Evolutionary conservation across 2,329 filamentous ascomycete genomes (phyloP).

Genomic region (Phyllosticta citribraziliensis): DNA sequence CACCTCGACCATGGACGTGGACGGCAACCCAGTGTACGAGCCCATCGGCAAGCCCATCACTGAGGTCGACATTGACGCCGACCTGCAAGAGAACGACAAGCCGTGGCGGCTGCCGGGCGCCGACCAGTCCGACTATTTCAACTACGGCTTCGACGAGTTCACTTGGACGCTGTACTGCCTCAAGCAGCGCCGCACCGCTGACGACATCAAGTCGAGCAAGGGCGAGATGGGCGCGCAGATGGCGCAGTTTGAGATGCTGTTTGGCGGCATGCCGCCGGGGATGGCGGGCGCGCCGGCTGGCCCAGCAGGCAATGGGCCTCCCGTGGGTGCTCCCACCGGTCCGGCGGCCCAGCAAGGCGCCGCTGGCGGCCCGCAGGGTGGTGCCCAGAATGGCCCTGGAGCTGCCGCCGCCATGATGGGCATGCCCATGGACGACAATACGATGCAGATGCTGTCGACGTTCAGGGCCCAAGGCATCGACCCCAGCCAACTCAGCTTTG

Average conservation of each 20-base stretch:
- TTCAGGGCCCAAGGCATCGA: slow-evolving; percentile 47
- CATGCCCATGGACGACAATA: slow-evolving; percentile 41
- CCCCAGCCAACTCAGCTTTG: slow-evolving; percentile 44
- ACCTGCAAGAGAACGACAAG: slow-evolving; percentile 62
- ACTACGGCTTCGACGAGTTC: slow-evolving; percentile 98
- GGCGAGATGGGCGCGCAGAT: slow-evolving; percentile 52
- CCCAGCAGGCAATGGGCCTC: slow-evolving; percentile 15
- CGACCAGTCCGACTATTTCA: slow-evolving; percentile 95
- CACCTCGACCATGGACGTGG: slow-evolving; percentile 76
- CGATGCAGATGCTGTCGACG: slow-evolving; percentile 49
- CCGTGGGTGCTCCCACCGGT: slow-evolving; percentile 21
- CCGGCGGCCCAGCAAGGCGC: slow-evolving; percentile 15
- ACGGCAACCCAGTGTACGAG: slow-evolving; percentile 65
- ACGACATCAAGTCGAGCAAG: slow-evolving; percentile 74
- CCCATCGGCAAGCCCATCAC: slow-evolving; percentile 63
- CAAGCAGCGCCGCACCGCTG: slow-evolving; percentile 71
- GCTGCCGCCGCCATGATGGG: slow-evolving; percentile 19
- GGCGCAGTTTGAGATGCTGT: slow-evolving; percentile 52
- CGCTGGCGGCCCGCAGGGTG: background rate
- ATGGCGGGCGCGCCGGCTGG: slow-evolving; percentile 17
- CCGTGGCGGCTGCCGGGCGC: slow-evolving; percentile 93
- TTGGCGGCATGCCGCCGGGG: slow-evolving; percentile 16
- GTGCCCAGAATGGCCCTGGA: slow-evolving; percentile 11
- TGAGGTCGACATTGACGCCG: slow-evolving; percentile 42
- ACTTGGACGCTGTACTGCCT: slow-evolving; percentile 92